phyloP scores from a whole-genome alignment of 73 alveolate genomes.

The Stentor coeruleus region DNA sequence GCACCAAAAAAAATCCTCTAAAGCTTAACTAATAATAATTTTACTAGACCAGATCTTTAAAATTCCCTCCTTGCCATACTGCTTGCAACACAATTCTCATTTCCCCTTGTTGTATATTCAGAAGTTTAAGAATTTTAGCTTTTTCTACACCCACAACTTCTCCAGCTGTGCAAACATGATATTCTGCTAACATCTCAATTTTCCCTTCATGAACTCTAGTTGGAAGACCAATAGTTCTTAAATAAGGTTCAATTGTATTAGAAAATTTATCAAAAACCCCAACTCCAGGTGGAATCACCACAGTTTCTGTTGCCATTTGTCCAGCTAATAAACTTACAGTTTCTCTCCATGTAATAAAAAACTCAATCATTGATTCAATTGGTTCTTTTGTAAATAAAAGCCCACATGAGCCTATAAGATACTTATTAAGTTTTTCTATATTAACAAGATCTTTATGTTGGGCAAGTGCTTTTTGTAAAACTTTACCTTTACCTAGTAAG shows the following conservation, averaged over 20 bases:
- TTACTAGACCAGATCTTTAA: neutral
- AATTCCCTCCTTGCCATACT: constrained; percentile 4
- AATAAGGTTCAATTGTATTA: constrained; percentile 18
- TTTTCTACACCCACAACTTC: constrained; percentile 45
- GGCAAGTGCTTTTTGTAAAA: constrained; percentile 74
- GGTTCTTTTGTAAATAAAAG: constrained; percentile 18
- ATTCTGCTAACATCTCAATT: constrained; percentile 37
- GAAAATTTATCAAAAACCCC: constrained; percentile 12
- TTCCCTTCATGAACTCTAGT: constrained; percentile 43
- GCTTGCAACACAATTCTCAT: neutral
- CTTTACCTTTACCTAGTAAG: constrained; percentile 81
- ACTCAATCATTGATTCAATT: neutral
- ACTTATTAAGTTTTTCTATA: neutral
- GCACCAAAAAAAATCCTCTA: too few species aligned
- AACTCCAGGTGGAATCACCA: neutral
- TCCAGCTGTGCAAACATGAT: constrained; percentile 37
- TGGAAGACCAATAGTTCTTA: constrained; percentile 12
- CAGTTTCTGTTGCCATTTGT: neutral
- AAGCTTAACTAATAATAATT: neutral
- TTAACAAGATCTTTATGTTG: neutral
- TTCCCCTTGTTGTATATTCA: constrained; percentile 26
- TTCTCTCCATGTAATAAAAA: constrained; percentile 18
- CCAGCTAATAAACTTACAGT: neutral
- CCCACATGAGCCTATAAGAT: constrained; percentile 3
- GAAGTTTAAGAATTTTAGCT: constrained; percentile 44